These are phyloP conservation scores for Kondoa malvinella DNA, from an alignment of 768 basidiomycete genomes.

Conservation along the genomic window DNA sequence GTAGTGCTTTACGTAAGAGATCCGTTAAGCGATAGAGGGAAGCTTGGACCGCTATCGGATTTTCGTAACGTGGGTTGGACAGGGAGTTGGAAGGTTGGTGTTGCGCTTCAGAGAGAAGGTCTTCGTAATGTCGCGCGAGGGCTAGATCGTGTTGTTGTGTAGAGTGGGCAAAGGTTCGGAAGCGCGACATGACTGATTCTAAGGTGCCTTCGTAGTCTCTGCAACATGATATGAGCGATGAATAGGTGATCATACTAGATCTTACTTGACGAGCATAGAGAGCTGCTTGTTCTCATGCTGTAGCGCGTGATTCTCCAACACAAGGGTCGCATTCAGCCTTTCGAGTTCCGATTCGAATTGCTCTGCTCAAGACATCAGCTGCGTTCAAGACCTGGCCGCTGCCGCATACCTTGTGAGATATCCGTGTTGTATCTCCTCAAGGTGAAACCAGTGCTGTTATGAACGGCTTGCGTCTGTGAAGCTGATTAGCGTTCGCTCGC, in stretches of 20 bases:
- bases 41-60: conserved; percentile 13
- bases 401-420: conserved; percentile 57
- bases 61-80: background rate
- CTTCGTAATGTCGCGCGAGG: conserved; percentile 75
- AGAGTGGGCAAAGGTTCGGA: conserved; percentile 73
- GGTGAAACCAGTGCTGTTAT: conserved; percentile 55
- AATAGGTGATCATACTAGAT: background rate
- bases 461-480: conserved; percentile 52
- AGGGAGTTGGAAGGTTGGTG: conserved; percentile 21
- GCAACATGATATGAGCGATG: background rate
- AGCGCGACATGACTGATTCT: conserved; percentile 93
- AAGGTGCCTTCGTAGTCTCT: conserved; percentile 78
- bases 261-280: conserved; percentile 51
- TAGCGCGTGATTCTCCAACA: conserved; percentile 83
- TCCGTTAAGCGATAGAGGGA: conserved; percentile 24
- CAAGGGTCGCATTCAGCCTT: conserved; percentile 66
- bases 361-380: conserved; percentile 47
- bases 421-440: conserved; percentile 74
- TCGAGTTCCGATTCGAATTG: conserved; percentile 82
- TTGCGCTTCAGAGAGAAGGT: conserved; percentile 40
- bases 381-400: no score
- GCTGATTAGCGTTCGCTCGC: no score
- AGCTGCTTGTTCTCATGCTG: conserved; percentile 92
- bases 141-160: conserved; percentile 78
- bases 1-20: conserved; percentile 25